Evolutionary conservation across 257 asterid genomes (phyloP).

Genomic region (Nicotiana tabacum): DNA sequence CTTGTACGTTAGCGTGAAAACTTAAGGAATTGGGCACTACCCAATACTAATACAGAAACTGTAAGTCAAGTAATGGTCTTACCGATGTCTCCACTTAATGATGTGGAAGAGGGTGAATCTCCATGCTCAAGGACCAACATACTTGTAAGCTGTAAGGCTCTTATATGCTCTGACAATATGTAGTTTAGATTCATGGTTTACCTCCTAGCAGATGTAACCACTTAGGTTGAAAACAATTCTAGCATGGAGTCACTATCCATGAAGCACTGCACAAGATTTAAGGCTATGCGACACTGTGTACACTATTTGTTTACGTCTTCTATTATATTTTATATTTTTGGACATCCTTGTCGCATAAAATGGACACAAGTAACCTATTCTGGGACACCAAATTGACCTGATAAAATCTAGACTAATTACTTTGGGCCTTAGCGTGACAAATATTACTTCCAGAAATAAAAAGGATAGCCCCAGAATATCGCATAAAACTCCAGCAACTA

Average conservation of each 20-base stretch:
- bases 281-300: not conserved
- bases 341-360: not conserved
- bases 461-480: not conserved
- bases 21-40: not conserved
- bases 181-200: conserved; percentile 1
- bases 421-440: not conserved
- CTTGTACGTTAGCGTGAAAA: not conserved
- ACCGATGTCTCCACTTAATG: not conserved
- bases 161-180: not conserved
- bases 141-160: not conserved
- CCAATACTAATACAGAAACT: not conserved
- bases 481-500: not conserved
- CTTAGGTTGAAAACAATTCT: not conserved
- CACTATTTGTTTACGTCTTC: not conserved
- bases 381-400: not conserved
- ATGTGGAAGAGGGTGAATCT: not conserved
- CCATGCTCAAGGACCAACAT: not conserved
- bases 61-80: not conserved
- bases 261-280: not conserved
- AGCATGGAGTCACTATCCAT: not conserved
- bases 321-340: not conserved
- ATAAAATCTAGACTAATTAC: not conserved
- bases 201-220: not conserved
- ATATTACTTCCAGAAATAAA: not conserved
- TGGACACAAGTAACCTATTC: not conserved